Base-by-base conservation (phyloP, 2,329 filamentous ascomycete genomes). In the Blastomyces parvus region DNA sequence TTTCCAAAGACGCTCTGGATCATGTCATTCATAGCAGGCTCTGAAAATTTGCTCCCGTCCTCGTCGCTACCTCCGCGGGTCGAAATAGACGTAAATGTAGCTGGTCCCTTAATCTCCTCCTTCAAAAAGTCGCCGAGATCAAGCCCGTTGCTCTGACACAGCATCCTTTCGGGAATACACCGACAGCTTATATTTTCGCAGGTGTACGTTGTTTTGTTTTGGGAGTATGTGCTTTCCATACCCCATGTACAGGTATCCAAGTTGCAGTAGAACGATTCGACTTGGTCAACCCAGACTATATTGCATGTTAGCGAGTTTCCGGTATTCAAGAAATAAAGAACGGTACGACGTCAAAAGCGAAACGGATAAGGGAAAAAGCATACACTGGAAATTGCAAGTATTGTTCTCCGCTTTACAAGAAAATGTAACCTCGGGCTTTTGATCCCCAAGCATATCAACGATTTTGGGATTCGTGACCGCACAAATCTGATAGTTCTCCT, bases 381-480 rank as follows among this genome's bases (percentile, higher is more conserved):
- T 79, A 91, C 89, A 99, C 77, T 99, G 94, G 69, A 99, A 99
- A 73, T 96, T 94, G 72, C 94, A 99, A 25, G 88, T 86, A 25
- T 84, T 81, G 4, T 86, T 81, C 60, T 89, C 85, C 44, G 84
- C 85, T 71, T 92, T 86, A 76, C 94, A 99, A 38, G 88, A 91
- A 73, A 99, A 99, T 0, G 94, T 99, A 30, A 95, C 94, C 75
- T 99, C 89, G 0, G 94, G 92, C 64, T 90, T 88, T 76, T 91
- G 85, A 55, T 88, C 87, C 70, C 91, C 89, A 59, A 99, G 83
- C 72, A 93, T 86, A 66, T 92, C 86, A 62, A 93, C 81, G 71
- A 99, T 99, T 80, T 96, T 94, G 75, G 86, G 85, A 79, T 99
- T 99, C 63, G 92, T 97, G 68, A 99, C 94, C 75, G 95, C 90